Evolutionary conservation across 1,139 yeast genomes (phyloP).

Genomic region (Casaregolazyma lundiana): DNA sequence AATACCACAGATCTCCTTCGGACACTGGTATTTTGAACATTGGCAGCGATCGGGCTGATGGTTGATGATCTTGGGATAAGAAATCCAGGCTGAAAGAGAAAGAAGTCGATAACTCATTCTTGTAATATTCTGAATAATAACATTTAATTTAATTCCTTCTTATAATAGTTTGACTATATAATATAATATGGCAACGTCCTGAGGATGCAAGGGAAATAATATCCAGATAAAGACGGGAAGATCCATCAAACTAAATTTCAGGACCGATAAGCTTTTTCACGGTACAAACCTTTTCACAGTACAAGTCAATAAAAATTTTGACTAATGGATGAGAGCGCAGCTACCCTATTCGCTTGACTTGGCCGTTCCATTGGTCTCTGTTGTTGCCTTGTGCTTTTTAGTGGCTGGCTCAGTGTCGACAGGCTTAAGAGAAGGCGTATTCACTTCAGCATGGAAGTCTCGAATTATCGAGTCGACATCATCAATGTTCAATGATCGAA

Average conservation of each 20-base stretch:
- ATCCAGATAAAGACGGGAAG: too few species aligned
- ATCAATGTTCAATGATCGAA: constrained; percentile 89
- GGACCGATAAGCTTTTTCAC: too few species aligned
- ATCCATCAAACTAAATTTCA: too few species aligned
- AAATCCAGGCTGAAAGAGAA: not conserved
- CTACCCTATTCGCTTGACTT: too few species aligned
- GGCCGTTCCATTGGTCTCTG: constrained; percentile 11
- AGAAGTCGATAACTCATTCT: not conserved
- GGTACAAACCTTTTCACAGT: too few species aligned
- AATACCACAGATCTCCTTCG: not conserved
- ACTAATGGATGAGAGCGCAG: too few species aligned
- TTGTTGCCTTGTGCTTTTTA: constrained; percentile 28
- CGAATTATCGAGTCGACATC: constrained; percentile 96
- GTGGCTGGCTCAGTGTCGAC: constrained; percentile 23
- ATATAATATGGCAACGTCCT: not conserved
- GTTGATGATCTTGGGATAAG: not conserved
- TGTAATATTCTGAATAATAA: not conserved
- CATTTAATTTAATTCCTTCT: not conserved
- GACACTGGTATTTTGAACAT: not conserved
- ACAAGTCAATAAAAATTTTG: too few species aligned
- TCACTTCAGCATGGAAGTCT: constrained; percentile 75
- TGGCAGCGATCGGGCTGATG: not conserved
- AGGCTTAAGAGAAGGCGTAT: constrained; percentile 36
- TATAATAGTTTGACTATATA: not conserved
- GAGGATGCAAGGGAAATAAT: not conserved